A percentile compares a stretch with the other conserved stretches of the same genome.
Conservation (phyloP, 176 grass and related monocot species). For the Carex cristatella region DNA sequence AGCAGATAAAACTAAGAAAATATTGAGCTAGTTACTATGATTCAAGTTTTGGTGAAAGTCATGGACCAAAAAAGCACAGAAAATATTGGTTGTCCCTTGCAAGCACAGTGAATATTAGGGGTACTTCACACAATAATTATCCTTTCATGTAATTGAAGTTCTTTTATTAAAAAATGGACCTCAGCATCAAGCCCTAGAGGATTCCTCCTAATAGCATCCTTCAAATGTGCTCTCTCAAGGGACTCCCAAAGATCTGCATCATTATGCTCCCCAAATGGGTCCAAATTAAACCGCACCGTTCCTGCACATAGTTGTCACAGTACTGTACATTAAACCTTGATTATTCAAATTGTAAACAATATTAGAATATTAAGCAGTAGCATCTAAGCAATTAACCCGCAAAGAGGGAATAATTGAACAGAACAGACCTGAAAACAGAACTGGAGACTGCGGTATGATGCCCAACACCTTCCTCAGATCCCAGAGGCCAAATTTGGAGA, state of each 20-base stretch:
- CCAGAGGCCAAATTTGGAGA: constrained; percentile 89
- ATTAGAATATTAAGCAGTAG: not conserved
- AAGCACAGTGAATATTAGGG: not conserved
- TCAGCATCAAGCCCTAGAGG: constrained; percentile 79
- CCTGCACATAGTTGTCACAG: constrained; percentile 36
- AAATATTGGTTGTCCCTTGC: not conserved
- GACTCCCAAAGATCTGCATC: constrained; percentile 98
- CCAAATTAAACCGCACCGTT: constrained; percentile 94
- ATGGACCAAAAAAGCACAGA: not conserved
- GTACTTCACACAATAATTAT: not conserved
- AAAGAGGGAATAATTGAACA: not conserved
- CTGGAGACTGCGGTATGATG: constrained; percentile 94
- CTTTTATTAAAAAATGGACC: constrained; percentile 43
- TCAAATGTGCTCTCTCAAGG: constrained; percentile 94
- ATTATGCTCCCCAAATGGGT: constrained; percentile 97
- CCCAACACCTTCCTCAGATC: constrained; percentile 91
- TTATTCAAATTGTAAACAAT: not conserved
- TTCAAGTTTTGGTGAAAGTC: not conserved
- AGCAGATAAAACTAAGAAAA: not conserved
- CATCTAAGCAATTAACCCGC: not conserved
- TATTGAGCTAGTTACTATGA: not conserved
- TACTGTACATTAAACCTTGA: not conserved
- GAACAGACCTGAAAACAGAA: constrained; percentile 92
- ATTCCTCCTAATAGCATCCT: constrained; percentile 91
- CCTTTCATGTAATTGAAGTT: not conserved